Evolutionary conservation across 768 basidiomycete species (phyloP), one percentile per base, ranked within the genome.

Genomic region (Leccinum imitatum): DNA sequence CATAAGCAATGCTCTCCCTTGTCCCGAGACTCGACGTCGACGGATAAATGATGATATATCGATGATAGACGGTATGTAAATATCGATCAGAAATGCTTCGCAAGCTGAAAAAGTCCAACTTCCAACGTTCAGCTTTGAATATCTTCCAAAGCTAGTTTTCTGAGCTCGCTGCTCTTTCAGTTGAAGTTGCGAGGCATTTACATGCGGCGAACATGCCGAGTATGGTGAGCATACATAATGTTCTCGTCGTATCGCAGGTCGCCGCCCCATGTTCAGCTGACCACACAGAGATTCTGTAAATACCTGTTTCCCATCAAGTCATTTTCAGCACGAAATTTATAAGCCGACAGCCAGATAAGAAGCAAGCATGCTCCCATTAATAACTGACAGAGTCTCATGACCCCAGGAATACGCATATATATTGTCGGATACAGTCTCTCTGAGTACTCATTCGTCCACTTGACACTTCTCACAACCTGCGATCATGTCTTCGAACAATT

Each of bases 381-480:
- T 37, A 47, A 57, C 17, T 30, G 35, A 31, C 25, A 41, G 30
- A n/a, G 37, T n/a, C 59, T 5, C 50, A 19, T 62, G 60, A 52
- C 15, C 47, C 8, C 35, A n/a, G 19, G 11, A 6, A 59, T 37
- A 84, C 4, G 6, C 8, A 41, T 81, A 54, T 61, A 65, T 63
- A 71, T 57, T 6, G 53, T 59, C 14, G 23, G 21, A 52, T 55
- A 60, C 48, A 67, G 37, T 50, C 59, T 66, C 50, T 66, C 46
- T 27, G 79, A 63, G 73, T 76, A 71, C 55, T 25, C 17, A 37
- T 9, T 31, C 23, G 25, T 23, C n/a, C 17, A 83, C 84, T 9
- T 53, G 33, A 14, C 17, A 14, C 30, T 8, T 15, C 35, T 14
- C 9, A 59, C 31, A 7, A 27, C 39, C 17, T 10, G 7, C 37